Evolutionary conservation across 345 rosid genomes (phyloP), one percentile per base, ranked within the genome.

Genomic region (Punica granatum): DNA sequence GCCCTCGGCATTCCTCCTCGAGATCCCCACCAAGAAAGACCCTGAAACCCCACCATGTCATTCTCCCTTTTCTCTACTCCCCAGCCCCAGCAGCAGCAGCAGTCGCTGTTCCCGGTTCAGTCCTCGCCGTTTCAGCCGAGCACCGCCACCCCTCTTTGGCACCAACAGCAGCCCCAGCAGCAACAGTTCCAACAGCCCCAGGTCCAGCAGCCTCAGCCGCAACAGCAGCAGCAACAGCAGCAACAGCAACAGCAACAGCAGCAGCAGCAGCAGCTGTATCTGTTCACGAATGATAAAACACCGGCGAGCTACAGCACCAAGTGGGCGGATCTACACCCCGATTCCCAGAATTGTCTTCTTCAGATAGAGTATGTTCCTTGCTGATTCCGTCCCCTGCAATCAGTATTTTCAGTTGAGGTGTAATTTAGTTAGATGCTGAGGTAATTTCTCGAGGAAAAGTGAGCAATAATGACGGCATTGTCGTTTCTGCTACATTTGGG

Each of bases 281-380:
- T 94, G 69, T 85, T 89, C 67, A 91, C 96, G 30, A 88, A 81
- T 73, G 99, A 94, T 2, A 89, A 78, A 69, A 79, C 93, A n/a
- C 96, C 93, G 61, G 99, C 96, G 46, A 94, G 15, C 84, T 94
- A 89, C 80, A 77, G 96, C 72, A 86, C 98, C 16, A 90, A 88
- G 67, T 94, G 99, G 99, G 84, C 86, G 28, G 97, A 94, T 88
- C 92, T 94, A 67, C 97, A 88, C 72, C 96, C 96, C 18, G 97
- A 91, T 82, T 88, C 96, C 56, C 99, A 91, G 69, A 94, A 91
- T 53, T 36, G 81, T 70, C 78, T 94, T 36, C 99, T 88, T 42
- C 88, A 85, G 73, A 91, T 93, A 46, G 98, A 92, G 96, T 92
- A 83, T 53, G 67, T 14, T 15, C 28, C 33, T 13, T 35, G 15